Base-by-base conservation (phyloP, 768 basidiomycete genomes). In the Leucosporidium yakuticum region DNA sequence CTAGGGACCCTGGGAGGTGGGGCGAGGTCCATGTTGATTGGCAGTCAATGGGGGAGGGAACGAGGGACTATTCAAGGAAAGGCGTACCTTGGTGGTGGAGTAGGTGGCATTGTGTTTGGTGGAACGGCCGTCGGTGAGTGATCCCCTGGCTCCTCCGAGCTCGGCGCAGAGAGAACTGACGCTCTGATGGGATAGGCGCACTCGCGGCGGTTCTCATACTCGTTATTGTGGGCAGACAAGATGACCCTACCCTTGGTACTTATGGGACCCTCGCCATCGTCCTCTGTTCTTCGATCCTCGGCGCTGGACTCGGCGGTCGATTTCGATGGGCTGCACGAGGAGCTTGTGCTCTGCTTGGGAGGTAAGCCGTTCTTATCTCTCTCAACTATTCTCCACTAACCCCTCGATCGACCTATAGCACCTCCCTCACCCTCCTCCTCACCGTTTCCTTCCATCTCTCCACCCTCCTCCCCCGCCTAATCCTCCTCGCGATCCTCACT, bases 201-300 rank as follows among this genome's bases (percentile, higher is more conserved):
- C 0, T 71, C 51, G 20, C 57, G 2, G 59, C 54, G 0, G 11
- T 66, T 11, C 48, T 58, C 44, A 47, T 49, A 20, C 49, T 69
- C 19, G 27, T 65, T 44, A 20, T 64, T n/a, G 58, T 68, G 15
- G 63, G 61, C 15, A n/a, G 21, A 8, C 49, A 63, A 9, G 0
- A n/a, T 6, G 17, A 39, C 23, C 44, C 70, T 9, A 27, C 51
- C 0, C 61, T 71, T 4, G 61, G 61, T 0, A n/a, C 56, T 9
- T 71, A 67, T 64, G 67, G 36, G 0, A 60, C 53, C 2, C 60
- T 71, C 25, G 60, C 66, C n/a, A 64, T 71, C 44, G 21, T 60
- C 9, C 19, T 67, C 21, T 32, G 34, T 21, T 49, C 63, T 1
- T 14, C 63, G 0, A 1, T 68, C 12, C 34, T 55, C n/a, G 70